phyloP scores from a whole-genome alignment of 768 basidiomycete genomes.

The Rhodotorula toruloides region DNA sequence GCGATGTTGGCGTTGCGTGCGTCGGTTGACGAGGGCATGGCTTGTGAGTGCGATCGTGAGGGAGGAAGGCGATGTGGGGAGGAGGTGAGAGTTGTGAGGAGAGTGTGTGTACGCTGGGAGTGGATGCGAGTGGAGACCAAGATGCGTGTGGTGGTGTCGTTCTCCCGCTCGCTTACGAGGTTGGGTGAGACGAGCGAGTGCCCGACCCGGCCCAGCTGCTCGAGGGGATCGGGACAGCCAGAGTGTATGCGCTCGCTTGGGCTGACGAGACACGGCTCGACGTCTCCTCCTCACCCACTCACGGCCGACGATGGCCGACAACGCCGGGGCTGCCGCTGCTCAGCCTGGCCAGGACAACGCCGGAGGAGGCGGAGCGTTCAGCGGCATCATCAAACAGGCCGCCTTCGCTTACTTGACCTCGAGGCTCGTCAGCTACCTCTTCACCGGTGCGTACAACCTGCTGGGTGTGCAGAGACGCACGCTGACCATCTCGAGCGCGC shows the following conservation, averaged over 20 bases:
- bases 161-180: too few species aligned
- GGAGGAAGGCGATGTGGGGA: neutral
- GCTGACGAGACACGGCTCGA: too few species aligned
- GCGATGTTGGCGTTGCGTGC: slow-evolving; percentile 29
- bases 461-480: neutral
- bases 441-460: neutral
- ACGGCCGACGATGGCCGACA: too few species aligned
- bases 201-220: too few species aligned
- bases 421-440: neutral
- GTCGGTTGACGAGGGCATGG: slow-evolving; percentile 27
- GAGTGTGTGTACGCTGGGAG: too few species aligned
- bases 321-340: neutral
- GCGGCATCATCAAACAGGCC: neutral
- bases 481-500: neutral
- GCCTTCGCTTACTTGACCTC: neutral
- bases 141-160: too few species aligned
- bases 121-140: neutral
- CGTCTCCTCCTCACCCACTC: too few species aligned
- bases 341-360: neutral
- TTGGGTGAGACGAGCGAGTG: too few species aligned
- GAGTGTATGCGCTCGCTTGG: too few species aligned
- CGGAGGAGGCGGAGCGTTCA: neutral
- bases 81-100: neutral
- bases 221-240: too few species aligned
- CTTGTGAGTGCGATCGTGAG: neutral